Evolutionary conservation across 108 stramenopile species (phyloP), one percentile per base, ranked within the genome.

Genomic region (Skeletonema potamos): DNA sequence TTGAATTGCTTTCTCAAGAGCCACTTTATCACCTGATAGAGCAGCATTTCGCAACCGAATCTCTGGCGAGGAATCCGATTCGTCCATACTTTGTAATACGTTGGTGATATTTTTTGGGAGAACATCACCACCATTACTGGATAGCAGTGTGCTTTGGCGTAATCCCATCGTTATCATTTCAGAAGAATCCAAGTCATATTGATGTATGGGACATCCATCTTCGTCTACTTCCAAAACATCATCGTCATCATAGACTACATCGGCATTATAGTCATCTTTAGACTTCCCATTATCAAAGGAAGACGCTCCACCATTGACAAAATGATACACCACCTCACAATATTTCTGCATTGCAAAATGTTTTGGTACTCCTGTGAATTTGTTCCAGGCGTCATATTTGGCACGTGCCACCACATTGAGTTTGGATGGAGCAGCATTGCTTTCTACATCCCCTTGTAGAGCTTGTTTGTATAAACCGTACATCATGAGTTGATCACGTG

Each of bases 401-500:
- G 88, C 85, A 17, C 72, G 58, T 15, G 83, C 89, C 13, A 90
- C 85, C 24, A 91, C 65, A 55, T 89, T 82, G 22, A 85, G 71
- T 27, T 82, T 70, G 20, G 78, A 79, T 27, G 82, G 82, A 7
- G 77, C 79, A 27, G 72, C 43, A 6, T 68, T 34, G 9, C 33
- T 57, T 27, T 68, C 64, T 39, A 72, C 71, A 76, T 95, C 89
- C 41, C 97, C 97, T 55, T 73, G 62, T 10, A 80, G 84, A 13
- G 89, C 89, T 73, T 97, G 97, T 44, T 97, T 97, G 84, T 92
- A 97, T 41, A 96, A 64, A 1, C 84, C 89, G 73, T 97, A 97
- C 7, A 96, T 68, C 68, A 90, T 81, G 3, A 97, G 75, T 70
- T 92, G 86, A 58, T 94, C 89, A n/a, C 64, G 74, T 36, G 34